These are phyloP conservation scores for Solanum stenotomum DNA, from an alignment of 257 asterid genomes.

Conservation along the genomic window DNA sequence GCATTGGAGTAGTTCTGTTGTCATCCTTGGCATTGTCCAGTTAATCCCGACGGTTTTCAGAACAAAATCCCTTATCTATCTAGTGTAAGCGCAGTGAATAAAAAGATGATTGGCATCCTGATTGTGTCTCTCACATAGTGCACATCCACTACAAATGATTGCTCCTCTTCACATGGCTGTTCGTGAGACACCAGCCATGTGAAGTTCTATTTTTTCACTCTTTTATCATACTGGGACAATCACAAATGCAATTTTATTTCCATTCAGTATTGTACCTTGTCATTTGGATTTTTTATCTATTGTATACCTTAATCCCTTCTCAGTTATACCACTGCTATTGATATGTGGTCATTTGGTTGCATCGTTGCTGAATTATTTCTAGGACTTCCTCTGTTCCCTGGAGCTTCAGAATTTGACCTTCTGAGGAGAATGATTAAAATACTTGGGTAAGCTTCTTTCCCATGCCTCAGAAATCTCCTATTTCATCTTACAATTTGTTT, in stretches of 20 bases:
- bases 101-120: background rate
- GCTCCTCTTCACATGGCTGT: background rate
- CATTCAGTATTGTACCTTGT: background rate
- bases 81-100: background rate
- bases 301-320: conserved; percentile 44
- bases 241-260: background rate
- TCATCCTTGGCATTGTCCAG: background rate
- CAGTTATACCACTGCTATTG: conserved; percentile 93
- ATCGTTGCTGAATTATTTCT: conserved; percentile 91
- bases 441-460: conserved; percentile 56
- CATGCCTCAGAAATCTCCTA: background rate
- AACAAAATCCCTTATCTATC: background rate
- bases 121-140: background rate
- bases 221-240: background rate
- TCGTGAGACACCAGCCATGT: background rate
- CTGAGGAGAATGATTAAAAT: conserved; percentile 91
- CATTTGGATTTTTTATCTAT: background rate
- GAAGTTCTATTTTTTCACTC: background rate
- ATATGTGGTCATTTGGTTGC: conserved; percentile 99
- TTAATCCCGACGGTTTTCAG: background rate
- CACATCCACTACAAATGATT: background rate
- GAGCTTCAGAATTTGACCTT: conserved; percentile 98
- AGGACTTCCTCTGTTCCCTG: conserved; percentile 96
- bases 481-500: background rate
- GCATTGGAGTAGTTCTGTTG: background rate